phyloP scores from a whole-genome alignment of 78 protist species.

The Speleostelium caveatum region DNA sequence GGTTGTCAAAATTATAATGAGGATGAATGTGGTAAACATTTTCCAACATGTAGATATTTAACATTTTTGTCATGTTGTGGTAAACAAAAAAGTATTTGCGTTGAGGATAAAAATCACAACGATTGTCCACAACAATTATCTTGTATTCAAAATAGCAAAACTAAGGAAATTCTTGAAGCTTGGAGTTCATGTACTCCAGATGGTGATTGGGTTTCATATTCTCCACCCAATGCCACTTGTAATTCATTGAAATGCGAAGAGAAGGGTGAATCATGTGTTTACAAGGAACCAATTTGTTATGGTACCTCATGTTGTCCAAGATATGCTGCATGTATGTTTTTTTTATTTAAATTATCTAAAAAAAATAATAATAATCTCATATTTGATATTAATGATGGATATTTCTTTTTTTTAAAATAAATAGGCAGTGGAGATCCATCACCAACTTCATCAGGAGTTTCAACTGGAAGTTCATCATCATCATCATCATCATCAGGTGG shows the following conservation, averaged over 20 bases:
- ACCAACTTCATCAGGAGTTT: too few relatives aligned
- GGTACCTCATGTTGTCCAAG: conserved; percentile 67
- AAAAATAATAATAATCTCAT: too few relatives aligned
- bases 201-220: neutral
- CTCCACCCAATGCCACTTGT: conserved; percentile 55
- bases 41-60: conserved; percentile 12
- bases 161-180: conserved; percentile 23
- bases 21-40: neutral
- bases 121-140: conserved; percentile 6
- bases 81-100: neutral
- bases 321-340: neutral
- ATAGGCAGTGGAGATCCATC: too few relatives aligned
- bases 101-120: neutral
- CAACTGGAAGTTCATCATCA: too few relatives aligned
- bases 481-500: too few relatives aligned
- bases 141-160: conserved; percentile 20
- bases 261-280: conserved; percentile 11
- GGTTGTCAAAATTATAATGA: too few relatives aligned
- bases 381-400: too few relatives aligned
- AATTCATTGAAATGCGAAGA: conserved; percentile 1
- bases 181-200: conserved; percentile 45
- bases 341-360: too few relatives aligned
- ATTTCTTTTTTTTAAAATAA: too few relatives aligned
- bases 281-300: conserved; percentile 17
- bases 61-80: neutral